A percentile compares a stretch with the other conserved stretches of the same genome.
phyloP scores from a whole-genome alignment of 129 eudicot genomes.

The Tagetes erecta region DNA sequence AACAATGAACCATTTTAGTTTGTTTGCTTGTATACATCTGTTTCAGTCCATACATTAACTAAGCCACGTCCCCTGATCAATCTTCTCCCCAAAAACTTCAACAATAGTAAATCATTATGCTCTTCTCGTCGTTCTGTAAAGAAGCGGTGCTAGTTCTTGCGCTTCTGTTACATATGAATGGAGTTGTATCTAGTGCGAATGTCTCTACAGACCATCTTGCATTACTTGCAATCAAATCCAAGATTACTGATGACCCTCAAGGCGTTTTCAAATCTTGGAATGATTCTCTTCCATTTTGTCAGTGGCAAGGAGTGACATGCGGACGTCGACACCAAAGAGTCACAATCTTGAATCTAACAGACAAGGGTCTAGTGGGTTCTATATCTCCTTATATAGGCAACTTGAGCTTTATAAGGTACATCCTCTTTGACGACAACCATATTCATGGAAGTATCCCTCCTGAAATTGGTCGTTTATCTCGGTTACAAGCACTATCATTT shows the following conservation, averaged over 20 bases:
- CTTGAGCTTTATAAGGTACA: conserved; percentile 18
- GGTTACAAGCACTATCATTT: conserved; percentile 1
- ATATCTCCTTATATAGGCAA: conserved; percentile 35
- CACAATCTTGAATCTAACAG: conserved; percentile 13
- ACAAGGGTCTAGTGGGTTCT: conserved; percentile 16
- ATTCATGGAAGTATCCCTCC: conserved; percentile 26
- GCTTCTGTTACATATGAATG: neutral
- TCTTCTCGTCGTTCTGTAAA: neutral
- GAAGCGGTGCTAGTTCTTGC: neutral
- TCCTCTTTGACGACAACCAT: neutral
- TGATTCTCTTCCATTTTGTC: conserved; percentile 24
- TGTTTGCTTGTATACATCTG: neutral
- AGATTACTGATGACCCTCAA: neutral
- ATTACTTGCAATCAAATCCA: neutral
- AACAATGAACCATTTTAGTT: neutral
- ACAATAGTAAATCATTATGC: neutral
- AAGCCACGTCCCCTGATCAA: neutral
- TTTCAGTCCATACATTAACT: neutral
- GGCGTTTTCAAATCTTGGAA: conserved; percentile 17
- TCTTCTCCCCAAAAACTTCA: neutral
- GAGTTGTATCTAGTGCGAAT: neutral
- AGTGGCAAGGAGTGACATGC: conserved; percentile 29
- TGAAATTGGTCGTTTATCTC: conserved; percentile 2
- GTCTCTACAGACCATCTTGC: neutral
- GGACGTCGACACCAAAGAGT: conserved; percentile 30